Evolutionary conservation across 208 protist species (phyloP).

Genomic region (Porcisia deanei): DNA sequence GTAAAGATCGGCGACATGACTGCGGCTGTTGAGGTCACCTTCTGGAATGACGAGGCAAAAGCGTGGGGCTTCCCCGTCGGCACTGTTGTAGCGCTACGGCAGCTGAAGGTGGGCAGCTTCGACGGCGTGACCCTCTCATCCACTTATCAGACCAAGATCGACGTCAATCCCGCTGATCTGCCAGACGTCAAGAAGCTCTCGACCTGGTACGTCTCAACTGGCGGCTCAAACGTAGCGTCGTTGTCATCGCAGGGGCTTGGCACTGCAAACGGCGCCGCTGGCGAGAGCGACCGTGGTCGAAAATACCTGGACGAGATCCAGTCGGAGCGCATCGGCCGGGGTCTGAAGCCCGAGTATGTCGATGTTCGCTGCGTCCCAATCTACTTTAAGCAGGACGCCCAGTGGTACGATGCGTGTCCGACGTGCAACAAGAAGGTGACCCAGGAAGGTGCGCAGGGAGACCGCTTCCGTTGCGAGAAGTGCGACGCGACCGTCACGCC

Average conservation of each 20-base stretch:
- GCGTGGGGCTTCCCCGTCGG: conserved; percentile 59
- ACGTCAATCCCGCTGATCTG: conserved; percentile 75
- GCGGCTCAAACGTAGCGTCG: conserved; percentile 75
- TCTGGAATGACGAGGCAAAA: conserved; percentile 90
- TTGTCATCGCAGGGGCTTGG: conserved; percentile 62
- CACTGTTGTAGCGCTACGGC: conserved; percentile 83
- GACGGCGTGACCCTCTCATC: conserved; percentile 86
- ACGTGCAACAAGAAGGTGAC: conserved; percentile 93
- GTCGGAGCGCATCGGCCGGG: conserved; percentile 71
- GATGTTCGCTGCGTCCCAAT: conserved; percentile 89
- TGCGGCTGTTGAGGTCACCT: conserved; percentile 83
- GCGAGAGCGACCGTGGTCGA: conserved; percentile 77
- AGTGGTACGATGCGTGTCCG: conserved; percentile 92
- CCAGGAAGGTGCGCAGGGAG: conserved; percentile 70
- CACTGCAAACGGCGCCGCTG: conserved; percentile 25
- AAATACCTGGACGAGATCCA: conserved; percentile 88
- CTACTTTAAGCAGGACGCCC: conserved; percentile 90
- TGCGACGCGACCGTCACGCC: conserved; percentile 76
- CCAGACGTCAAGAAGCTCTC: conserved; percentile 84
- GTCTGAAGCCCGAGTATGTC: conserved; percentile 84
- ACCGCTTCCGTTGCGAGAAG: conserved; percentile 90
- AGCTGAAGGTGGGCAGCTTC: conserved; percentile 84
- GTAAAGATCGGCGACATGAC: conserved; percentile 81
- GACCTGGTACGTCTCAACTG: conserved; percentile 86
- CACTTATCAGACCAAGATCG: conserved; percentile 82